Base-by-base conservation (phyloP, 148 eudicot species). In the Silene uniflora region DNA sequence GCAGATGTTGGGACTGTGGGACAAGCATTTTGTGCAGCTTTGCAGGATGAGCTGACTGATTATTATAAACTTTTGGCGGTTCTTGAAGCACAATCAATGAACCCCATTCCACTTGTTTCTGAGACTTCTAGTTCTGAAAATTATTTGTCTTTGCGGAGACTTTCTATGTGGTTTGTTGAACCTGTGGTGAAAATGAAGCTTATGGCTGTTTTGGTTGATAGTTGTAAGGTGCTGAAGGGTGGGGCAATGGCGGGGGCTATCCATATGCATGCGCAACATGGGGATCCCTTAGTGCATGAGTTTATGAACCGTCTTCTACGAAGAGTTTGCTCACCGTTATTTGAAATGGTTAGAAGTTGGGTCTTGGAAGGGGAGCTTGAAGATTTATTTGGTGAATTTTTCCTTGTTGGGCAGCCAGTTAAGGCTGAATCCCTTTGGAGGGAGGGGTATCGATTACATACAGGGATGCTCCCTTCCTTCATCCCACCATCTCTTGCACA, bases 331-430 rank as follows among this genome's bases (percentile, higher is more conserved):
- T 92, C 97, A 10, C 99, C 99, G 6, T 85, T 95, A 71, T 95
- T 95, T 87, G 99, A 95, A 80, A 95, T 95, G 99, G 99, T 95
- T 81, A 87, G 97, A 85, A 95, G 97, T 78, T 95, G 99, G 99
- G 99, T 95, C 21, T 80, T 92, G 79, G 97, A 92, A 86, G 99
- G 99, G 69, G 99, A 95, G 84, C 97, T 95, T 67, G 97, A 92
- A 79, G 99, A 95, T 86, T 77, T 92, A 69, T 95, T 90, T 87
- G 80, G 86, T 21, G 99, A 95, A 60, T 95, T 95, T 77, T 95
- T 95, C 81, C 81, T 95, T 55, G 78, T 92, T 62, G 90, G 96
- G 63, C 99, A 95, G 77, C 90, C 92, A 2, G 97, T 86, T 2
- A 92, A 95, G 83, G 97, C 90, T 1, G 99, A 95, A 80, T 95